Percentiles rank a stretch among this genome's conserved stretches.
phyloP scores from a whole-genome alignment of 2,329 filamentous ascomycete species.

The Scytalidium sp. region DNA sequence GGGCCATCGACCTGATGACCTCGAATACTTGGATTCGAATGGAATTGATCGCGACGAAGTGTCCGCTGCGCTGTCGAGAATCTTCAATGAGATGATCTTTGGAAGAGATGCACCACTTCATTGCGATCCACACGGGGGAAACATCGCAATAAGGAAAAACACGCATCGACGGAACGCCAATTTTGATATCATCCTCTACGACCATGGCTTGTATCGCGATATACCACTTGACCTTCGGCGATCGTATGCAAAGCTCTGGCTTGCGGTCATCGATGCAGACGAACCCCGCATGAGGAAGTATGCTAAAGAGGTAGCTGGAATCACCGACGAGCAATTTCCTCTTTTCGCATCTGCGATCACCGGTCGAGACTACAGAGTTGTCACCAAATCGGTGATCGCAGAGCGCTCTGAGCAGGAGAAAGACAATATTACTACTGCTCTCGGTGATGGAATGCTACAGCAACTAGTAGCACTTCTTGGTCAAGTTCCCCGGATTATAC shows the following conservation, averaged over 20 bases:
- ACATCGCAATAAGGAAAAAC: slow-evolving; percentile 87
- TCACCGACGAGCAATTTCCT: slow-evolving; percentile 86
- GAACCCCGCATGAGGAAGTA: slow-evolving; percentile 84
- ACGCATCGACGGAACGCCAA: slow-evolving; percentile 61
- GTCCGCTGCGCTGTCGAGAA: slow-evolving; percentile 80
- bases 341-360: slow-evolving; percentile 97
- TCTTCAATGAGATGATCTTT: slow-evolving; percentile 99
- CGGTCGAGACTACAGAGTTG: slow-evolving; percentile 80
- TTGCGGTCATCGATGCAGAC: slow-evolving; percentile 90
- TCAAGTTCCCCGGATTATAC: slow-evolving; percentile 84
- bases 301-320: slow-evolving; percentile 82
- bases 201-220: slow-evolving; percentile 93
- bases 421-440: slow-evolving; percentile 76
- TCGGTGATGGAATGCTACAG: slow-evolving; percentile 85
- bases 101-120: slow-evolving; percentile 84
- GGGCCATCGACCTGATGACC: slow-evolving; percentile 83
- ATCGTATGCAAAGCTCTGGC: slow-evolving; percentile 95
- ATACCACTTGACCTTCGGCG: slow-evolving; percentile 77
- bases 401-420: slow-evolving; percentile 72
- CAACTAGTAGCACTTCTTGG: slow-evolving; percentile 86
- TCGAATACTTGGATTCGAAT: slow-evolving; percentile 80
- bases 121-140: slow-evolving; percentile 95
- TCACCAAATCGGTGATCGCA: slow-evolving; percentile 55
- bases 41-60: slow-evolving; percentile 94
- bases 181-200: slow-evolving; percentile 95